A percentile compares a stretch with the other conserved stretches of the same genome.
phyloP scores from a whole-genome alignment of 768 basidiomycete genomes.

The Calocera viscosa region DNA sequence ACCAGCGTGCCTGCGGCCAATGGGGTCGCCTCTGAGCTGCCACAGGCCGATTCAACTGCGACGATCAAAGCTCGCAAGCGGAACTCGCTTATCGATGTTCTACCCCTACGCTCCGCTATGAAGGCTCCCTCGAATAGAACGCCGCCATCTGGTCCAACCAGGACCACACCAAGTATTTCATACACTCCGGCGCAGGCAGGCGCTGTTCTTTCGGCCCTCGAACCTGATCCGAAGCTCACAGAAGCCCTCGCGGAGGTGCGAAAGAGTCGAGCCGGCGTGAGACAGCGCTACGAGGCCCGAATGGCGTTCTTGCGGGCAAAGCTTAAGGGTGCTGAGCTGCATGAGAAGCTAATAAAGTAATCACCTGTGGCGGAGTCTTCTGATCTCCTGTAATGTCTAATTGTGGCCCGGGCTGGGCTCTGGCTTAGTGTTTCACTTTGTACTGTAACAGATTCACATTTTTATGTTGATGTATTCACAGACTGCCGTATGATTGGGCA shows the following conservation, averaged over 20 bases:
- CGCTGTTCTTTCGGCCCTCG: not conserved
- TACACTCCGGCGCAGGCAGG: not conserved
- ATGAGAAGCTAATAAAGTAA: slow-evolving; percentile 48
- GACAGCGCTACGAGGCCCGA: slow-evolving; percentile 56
- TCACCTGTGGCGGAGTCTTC: slow-evolving; percentile 13
- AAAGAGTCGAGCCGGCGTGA: slow-evolving; percentile 55
- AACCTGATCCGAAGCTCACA: not conserved
- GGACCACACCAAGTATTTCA: not conserved
- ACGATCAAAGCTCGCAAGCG: not conserved
- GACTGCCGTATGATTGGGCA: too few species aligned
- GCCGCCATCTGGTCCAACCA: not conserved
- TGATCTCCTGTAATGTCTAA: not conserved
- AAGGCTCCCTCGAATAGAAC: not conserved
- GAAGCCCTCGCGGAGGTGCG: slow-evolving; percentile 42
- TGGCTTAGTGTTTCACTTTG: not conserved
- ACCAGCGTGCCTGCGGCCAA: not conserved
- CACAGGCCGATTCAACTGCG: not conserved
- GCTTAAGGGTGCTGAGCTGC: slow-evolving; percentile 69
- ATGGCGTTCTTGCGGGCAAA: slow-evolving; percentile 71
- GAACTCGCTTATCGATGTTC: not conserved
- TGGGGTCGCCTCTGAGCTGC: not conserved
- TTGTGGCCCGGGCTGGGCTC: not conserved
- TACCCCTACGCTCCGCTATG: not conserved
- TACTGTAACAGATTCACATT: not conserved
- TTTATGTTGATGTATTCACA: not conserved